Base-by-base conservation (phyloP, 169 alveolate genomes). In the Plasmodium berghei region DNA sequence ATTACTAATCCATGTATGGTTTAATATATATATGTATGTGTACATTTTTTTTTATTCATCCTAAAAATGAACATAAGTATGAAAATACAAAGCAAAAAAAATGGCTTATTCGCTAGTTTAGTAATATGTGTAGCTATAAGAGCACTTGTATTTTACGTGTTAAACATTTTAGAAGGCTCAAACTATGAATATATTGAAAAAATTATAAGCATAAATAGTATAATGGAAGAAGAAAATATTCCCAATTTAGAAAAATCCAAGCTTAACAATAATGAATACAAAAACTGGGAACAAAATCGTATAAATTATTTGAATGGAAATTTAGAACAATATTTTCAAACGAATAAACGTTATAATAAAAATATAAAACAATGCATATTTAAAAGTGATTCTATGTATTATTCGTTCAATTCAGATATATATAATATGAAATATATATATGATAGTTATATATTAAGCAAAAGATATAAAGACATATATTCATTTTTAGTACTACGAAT, bases 361-460 rank as follows among this genome's bases (percentile, higher is more conserved):
- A n/a, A 56, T 1, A 48, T 75, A 42, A 61, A 45, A 46, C 58
- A 67, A 34, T 66, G 28, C 18, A 6, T 74, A 74, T 40, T 80
- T 28, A 64, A 61, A 66, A 66, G 67, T 80, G 90, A 80, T 54
- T 40, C 77, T n/a, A 80, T 80, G 83, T 72, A 80, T 80, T 80
- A 66, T 54, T 66, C 77, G 0, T 80, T 80, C 45, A 80, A 80
- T 46, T 66, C 90, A 54, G 90, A 80, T 66, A 34, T 80, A 22
- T 80, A 80, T 49, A 80, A 80, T 46, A 55, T 80, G 16, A 64
- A 80, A 71, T 80, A 80, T 56, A 16, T 80, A 55, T 80, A 80
- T 42, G 90, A 80, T 24, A 80, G 90, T 54, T 66, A 80, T 20
- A 0, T 80, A 10, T 66, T 80, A 52, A 69, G 80, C 4, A 66